Evolutionary conservation across 768 basidiomycete species (phyloP), one percentile per base, ranked within the genome.

Genomic region (Kwoniella europaea): DNA sequence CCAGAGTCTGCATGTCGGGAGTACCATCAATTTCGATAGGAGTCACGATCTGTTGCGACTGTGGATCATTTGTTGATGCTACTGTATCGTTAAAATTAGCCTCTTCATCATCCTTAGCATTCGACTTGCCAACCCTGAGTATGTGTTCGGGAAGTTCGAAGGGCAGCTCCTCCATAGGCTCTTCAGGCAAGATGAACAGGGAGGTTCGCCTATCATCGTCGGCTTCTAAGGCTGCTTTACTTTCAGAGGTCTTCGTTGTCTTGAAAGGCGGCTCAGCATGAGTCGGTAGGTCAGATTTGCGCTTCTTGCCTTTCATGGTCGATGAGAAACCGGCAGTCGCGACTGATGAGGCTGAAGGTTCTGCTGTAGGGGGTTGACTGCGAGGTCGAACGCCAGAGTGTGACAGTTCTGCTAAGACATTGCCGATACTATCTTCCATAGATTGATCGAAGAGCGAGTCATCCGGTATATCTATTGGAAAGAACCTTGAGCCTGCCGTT

Each of bases 61-160:
- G 35, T 1, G 35, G 35, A 35, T 35, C 35, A 35, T 35, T 35
- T 9, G 35, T 35, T 35, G 35, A 35, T 35, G 35, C 6, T 35
- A 9, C 35, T 35, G 35, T 35, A 9, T 35, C 35, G 7, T 9
- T 35, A 35, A 35, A 0, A 9, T 35, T 35, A 6, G 35, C 35
- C 35, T 35, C 35, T 35, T 13, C 18, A 15, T 15, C 46, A 50
- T 50, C 18, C 18, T 16, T 60, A 16, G 18, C n/a, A 42, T 22
- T 43, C 42, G 59, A 18, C 35, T 56, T 42, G 3, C 54, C 64
- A 9, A 35, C 10, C 15, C 44, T 41, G 12, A 69, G 22, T 9
- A 69, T 69, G 15, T 63, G 61, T 10, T 24, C 60, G 4, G 68
- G 61, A 20, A 69, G n/a, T 15, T 63, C 53, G n/a, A 69, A 69